Conservation (phyloP, 805 yeast genomes). For the Lipomyces spencermartinsiae region DNA sequence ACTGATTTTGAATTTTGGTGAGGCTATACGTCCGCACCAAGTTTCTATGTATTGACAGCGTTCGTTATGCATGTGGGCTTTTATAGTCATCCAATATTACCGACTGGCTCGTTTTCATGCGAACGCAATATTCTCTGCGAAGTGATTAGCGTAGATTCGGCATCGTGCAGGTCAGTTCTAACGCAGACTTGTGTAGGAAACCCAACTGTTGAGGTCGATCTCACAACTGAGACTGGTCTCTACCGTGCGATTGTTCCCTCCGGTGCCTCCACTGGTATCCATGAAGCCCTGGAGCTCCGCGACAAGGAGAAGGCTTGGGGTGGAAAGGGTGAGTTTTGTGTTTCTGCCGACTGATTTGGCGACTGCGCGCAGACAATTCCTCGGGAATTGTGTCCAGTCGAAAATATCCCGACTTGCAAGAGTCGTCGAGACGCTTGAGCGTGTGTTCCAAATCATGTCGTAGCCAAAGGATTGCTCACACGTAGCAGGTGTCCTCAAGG, state of each 20-base stretch:
- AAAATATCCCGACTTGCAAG: background rate
- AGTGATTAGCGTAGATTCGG: background rate
- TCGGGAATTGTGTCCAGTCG: background rate
- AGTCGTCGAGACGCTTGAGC: background rate
- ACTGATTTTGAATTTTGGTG: background rate
- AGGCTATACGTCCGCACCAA: too few species aligned
- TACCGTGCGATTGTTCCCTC: slow-evolving; percentile 99
- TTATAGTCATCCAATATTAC: background rate
- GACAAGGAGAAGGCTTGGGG: slow-evolving; percentile 98
- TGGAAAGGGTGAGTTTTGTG: slow-evolving; percentile 79
- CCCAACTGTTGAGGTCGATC: slow-evolving; percentile 99
- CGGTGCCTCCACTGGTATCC: slow-evolving; percentile 99
- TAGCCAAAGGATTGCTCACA: background rate
- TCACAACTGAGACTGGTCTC: slow-evolving; percentile 88
- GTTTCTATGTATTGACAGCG: background rate
- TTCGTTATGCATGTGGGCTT: background rate
- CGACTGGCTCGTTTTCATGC: background rate
- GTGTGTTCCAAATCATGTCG: background rate
- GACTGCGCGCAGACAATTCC: background rate
- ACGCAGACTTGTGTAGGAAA: slow-evolving; percentile 51
- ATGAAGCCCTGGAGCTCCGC: slow-evolving; percentile 98
- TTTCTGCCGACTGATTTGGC: background rate
- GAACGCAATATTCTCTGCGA: background rate
- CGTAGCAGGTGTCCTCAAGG: slow-evolving; percentile 70
- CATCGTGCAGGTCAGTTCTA: background rate